A percentile compares a stretch with the other conserved stretches of the same genome.
These are phyloP conservation scores for Fusarium lyarnte DNA, from an alignment of 2,329 filamentous ascomycete species.

Conservation along the genomic window DNA sequence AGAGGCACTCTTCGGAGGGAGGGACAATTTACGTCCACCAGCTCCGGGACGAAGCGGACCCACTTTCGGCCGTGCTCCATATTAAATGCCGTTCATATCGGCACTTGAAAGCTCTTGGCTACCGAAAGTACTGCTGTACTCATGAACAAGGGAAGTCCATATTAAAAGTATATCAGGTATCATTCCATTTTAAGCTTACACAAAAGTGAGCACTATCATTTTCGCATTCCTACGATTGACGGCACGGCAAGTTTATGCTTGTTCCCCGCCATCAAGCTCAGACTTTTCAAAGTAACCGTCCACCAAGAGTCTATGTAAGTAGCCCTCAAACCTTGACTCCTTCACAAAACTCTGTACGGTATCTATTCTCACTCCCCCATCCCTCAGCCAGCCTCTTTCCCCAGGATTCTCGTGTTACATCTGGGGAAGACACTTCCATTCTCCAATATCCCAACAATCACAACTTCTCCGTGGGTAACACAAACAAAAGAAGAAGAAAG, in stretches of 20 bases:
- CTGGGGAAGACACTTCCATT: neutral
- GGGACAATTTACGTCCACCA: neutral
- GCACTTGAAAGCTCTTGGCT: neutral
- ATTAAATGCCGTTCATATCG: neutral
- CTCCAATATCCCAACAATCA: neutral
- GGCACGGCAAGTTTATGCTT: slow-evolving; percentile 2
- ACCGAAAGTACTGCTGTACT: neutral
- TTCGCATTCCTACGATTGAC: neutral
- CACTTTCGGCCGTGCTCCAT: neutral
- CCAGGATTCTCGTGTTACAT: neutral
- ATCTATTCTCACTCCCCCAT: slow-evolving; percentile 15
- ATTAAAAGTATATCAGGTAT: neutral
- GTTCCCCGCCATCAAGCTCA: neutral
- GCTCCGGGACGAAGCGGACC: neutral
- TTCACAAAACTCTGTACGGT: neutral
- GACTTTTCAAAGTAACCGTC: neutral
- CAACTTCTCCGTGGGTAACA: neutral
- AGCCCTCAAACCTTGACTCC: neutral
- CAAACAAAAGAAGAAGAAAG: neutral
- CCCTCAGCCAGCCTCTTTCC: neutral
- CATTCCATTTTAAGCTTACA: neutral
- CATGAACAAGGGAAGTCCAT: neutral
- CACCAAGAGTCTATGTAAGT: neutral
- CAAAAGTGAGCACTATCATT: neutral
- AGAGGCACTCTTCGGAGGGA: neutral